These are phyloP conservation scores for Sphagnum tenellum DNA, from an alignment of 225 moss, liverwort and hornwort species.

Conservation along the genomic window DNA sequence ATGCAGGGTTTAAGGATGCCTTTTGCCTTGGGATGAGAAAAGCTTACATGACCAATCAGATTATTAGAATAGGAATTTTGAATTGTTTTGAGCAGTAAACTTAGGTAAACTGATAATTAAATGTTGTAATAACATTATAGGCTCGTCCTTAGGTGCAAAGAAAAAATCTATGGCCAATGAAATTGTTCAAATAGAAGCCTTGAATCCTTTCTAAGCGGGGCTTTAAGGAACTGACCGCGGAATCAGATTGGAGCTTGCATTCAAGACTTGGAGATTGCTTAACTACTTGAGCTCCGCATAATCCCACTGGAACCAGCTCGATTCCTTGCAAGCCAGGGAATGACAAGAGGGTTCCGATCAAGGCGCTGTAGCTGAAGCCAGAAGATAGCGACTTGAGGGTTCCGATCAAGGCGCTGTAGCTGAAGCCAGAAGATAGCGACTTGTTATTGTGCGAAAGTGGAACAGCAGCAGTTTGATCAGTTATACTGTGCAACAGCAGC, in stretches of 20 bases:
- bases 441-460: conserved; percentile 2
- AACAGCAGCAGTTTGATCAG: not conserved
- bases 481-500: not conserved
- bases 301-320: conserved; percentile 15
- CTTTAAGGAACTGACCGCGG: conserved; percentile 41
- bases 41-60: too few species aligned
- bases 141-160: too few species aligned
- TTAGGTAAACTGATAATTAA: too few species aligned
- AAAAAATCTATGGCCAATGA: too few species aligned
- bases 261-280: conserved; percentile 46
- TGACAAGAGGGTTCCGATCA: conserved; percentile 63
- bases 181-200: too few species aligned
- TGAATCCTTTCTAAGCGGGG: not conserved
- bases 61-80: too few species aligned
- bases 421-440: conserved; percentile 42
- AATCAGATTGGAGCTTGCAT: conserved; percentile 67
- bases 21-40: too few species aligned
- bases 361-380: conserved; percentile 11
- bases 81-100: too few species aligned
- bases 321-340: conserved; percentile 75
- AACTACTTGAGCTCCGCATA: conserved; percentile 15
- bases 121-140: too few species aligned
- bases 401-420: conserved; percentile 23
- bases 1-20: too few species aligned
- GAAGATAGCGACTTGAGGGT: conserved; percentile 38